Conservation (phyloP, 495 filamentous ascomycete genomes). For the Mytilinidion resinicola region DNA sequence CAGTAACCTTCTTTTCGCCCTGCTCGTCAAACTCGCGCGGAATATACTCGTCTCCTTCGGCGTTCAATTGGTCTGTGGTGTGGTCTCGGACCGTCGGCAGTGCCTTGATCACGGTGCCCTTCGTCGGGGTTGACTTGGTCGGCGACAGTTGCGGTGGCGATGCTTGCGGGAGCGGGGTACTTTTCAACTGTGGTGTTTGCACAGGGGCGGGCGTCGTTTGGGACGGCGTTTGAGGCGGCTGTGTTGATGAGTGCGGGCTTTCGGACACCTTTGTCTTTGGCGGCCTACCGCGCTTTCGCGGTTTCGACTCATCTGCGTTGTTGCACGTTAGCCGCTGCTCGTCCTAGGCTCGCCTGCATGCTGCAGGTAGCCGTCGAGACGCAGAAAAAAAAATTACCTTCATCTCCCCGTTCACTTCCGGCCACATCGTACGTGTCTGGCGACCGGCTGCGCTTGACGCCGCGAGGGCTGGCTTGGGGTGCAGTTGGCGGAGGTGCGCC, state of each 20-base stretch:
- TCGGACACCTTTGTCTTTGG: slow-evolving; percentile 60
- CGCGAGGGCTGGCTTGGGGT: slow-evolving; percentile 57
- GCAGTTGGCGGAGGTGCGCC: slow-evolving; percentile 38
- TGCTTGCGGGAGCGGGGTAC: slow-evolving; percentile 57
- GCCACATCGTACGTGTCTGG: slow-evolving; percentile 68
- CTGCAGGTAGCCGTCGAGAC: slow-evolving; percentile 6
- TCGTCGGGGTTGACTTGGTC: slow-evolving; percentile 80
- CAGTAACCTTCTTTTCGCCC: slow-evolving; percentile 87
- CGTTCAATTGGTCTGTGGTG: slow-evolving; percentile 90
- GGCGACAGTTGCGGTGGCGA: slow-evolving; percentile 69
- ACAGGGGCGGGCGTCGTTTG: slow-evolving; percentile 42
- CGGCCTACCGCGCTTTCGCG: slow-evolving; percentile 80
- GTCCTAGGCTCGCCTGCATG: background rate
- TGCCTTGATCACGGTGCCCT: slow-evolving; percentile 79
- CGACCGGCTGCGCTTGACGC: slow-evolving; percentile 89
- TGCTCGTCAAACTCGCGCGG: slow-evolving; percentile 88
- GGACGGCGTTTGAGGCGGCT: slow-evolving; percentile 46
- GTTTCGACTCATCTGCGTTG: slow-evolving; percentile 60
- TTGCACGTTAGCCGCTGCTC: slow-evolving; percentile 1
- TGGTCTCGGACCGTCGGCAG: slow-evolving; percentile 94
- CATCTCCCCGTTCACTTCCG: slow-evolving; percentile 52
- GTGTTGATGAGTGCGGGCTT: slow-evolving; percentile 39
- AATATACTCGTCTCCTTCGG: slow-evolving; percentile 92
- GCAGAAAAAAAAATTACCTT: slow-evolving; percentile 14
- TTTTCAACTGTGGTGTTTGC: slow-evolving; percentile 76